Percentiles rank a stretch among this genome's conserved stretches.
Conservation (phyloP, 2,329 filamentous ascomycete species). For the Fusarium sp. region DNA sequence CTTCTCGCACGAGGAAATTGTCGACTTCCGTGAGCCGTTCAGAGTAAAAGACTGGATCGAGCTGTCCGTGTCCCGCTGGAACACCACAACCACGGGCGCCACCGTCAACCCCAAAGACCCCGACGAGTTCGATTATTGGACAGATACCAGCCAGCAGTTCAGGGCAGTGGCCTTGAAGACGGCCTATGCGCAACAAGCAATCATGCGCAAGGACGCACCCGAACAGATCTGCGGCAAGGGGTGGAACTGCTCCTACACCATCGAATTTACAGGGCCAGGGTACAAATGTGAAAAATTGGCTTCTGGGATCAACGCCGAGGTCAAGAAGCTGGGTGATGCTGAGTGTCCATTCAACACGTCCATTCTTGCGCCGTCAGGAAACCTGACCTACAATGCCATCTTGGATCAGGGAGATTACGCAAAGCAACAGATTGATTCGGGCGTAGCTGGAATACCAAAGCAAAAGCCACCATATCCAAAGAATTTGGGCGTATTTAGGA, state of each 20-base stretch:
- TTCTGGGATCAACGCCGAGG: slow-evolving; percentile 21
- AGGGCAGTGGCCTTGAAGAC: slow-evolving; percentile 37
- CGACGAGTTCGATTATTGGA: slow-evolving; percentile 46
- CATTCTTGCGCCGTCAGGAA: slow-evolving; percentile 38
- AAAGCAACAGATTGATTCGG: slow-evolving; percentile 27
- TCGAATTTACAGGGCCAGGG: slow-evolving; percentile 43
- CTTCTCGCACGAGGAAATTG: slow-evolving; percentile 39
- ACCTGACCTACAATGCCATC: slow-evolving; percentile 42
- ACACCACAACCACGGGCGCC: slow-evolving; percentile 25
- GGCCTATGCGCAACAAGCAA: slow-evolving; percentile 37
- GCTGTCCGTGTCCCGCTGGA: slow-evolving; percentile 41
- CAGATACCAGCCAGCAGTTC: slow-evolving; percentile 37
- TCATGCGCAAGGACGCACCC: slow-evolving; percentile 35
- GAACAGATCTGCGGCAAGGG: slow-evolving; percentile 42
- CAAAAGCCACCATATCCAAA: slow-evolving; percentile 37
- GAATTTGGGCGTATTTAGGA: slow-evolving; percentile 43
- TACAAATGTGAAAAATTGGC: slow-evolving; percentile 42
- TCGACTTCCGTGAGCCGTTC: slow-evolving; percentile 35
- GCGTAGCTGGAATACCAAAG: slow-evolving; percentile 29
- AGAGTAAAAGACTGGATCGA: slow-evolving; percentile 28
- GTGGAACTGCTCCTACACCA: slow-evolving; percentile 46
- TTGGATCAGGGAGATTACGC: slow-evolving; percentile 42
- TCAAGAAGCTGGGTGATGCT: slow-evolving; percentile 35
- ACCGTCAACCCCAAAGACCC: slow-evolving; percentile 12
- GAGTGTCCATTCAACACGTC: slow-evolving; percentile 43